phyloP scores from a whole-genome alignment of 208 protist genomes.

The Leishmania turanica region DNA sequence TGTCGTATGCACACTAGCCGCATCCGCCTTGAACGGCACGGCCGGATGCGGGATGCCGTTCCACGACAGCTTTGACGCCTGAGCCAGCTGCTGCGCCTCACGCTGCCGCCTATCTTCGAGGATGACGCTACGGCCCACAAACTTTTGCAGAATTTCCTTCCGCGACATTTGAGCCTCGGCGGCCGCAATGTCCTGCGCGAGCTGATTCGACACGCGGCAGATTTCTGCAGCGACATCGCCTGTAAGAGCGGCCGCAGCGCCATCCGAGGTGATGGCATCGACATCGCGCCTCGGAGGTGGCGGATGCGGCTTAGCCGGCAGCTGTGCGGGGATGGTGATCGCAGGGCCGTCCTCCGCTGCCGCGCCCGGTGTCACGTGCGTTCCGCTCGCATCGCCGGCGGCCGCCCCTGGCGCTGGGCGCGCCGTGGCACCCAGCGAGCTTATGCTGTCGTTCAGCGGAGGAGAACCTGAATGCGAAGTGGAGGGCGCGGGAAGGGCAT shows the following conservation, averaged over 20 bases:
- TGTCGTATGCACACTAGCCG: background rate
- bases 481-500: too few relatives aligned
- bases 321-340: background rate
- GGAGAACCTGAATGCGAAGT: background rate
- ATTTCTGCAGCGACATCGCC: conserved; percentile 4
- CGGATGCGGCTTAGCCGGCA: background rate
- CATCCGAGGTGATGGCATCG: background rate
- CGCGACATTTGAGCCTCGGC: background rate
- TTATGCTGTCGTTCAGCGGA: background rate
- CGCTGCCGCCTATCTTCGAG: conserved; percentile 48
- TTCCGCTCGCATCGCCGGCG: background rate
- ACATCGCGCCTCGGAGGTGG: background rate
- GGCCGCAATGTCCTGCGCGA: conserved; percentile 20
- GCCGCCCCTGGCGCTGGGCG: background rate
- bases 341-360: background rate
- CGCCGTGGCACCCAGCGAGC: background rate
- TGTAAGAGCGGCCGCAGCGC: background rate
- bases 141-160: conserved; percentile 43
- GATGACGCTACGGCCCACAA: conserved; percentile 63
- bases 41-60: conserved; percentile 6
- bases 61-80: conserved; percentile 9
- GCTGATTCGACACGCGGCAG: conserved; percentile 11
- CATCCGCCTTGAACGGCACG: background rate
- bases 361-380: background rate
- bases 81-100: conserved; percentile 24